phyloP scores from a whole-genome alignment of 106 monocot genomes.

The Gastrodia elata region DNA sequence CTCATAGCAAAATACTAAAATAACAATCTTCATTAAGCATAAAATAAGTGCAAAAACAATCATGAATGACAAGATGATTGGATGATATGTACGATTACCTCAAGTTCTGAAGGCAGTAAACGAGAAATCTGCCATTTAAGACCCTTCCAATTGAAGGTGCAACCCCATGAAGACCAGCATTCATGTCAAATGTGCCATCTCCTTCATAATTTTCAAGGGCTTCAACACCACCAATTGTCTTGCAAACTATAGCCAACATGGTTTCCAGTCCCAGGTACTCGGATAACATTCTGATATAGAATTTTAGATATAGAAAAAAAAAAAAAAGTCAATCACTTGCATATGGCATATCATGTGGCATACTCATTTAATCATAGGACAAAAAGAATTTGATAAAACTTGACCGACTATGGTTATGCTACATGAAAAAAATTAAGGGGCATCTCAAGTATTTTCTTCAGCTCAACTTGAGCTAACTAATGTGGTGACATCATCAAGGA shows the following conservation, averaged over 20 bases:
- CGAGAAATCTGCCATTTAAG: slow-evolving; percentile 61
- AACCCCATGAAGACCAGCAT: slow-evolving; percentile 65
- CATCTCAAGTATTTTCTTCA: not conserved
- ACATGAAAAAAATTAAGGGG: not conserved
- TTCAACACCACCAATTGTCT: slow-evolving; percentile 63
- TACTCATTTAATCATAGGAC: not conserved
- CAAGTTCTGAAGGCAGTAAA: slow-evolving; percentile 71
- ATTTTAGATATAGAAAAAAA: not conserved
- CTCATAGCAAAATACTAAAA: not conserved
- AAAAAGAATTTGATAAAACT: not conserved
- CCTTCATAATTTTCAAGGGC: slow-evolving; percentile 65
- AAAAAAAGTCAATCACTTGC: not conserved
- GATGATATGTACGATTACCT: slow-evolving; percentile 30
- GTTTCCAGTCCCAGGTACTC: slow-evolving; percentile 78
- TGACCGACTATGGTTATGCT: not conserved
- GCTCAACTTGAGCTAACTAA: not conserved
- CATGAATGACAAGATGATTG: not conserved
- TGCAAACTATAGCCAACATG: slow-evolving; percentile 90
- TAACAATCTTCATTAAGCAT: not conserved
- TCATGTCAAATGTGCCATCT: slow-evolving; percentile 50
- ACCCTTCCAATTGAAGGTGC: slow-evolving; percentile 45
- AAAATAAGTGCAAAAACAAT: not conserved
- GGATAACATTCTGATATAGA: slow-evolving; percentile 45
- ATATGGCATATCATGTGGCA: not conserved
- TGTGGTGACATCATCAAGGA: not conserved